phyloP scores from a whole-genome alignment of 257 asterid species.

The Petunia axillaris region DNA sequence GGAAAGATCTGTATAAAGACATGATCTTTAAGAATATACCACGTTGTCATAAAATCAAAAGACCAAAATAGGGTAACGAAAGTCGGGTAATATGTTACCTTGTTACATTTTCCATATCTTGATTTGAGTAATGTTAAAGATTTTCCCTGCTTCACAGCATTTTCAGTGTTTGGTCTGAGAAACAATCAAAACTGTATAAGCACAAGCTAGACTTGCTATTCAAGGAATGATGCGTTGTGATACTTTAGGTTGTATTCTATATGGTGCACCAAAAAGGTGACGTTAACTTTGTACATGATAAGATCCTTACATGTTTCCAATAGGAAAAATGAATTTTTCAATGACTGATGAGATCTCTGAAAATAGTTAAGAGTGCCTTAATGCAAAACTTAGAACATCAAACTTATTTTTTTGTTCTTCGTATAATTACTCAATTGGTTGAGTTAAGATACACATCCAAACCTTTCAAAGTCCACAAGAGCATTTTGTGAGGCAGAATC shows the following conservation, averaged over 20 bases:
- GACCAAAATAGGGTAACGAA: background rate
- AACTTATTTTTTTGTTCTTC: background rate
- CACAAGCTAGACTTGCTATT: slow-evolving; percentile 18
- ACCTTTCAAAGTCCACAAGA: slow-evolving; percentile 44
- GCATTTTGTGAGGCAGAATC: slow-evolving; percentile 29
- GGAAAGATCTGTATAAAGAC: slow-evolving; percentile 41
- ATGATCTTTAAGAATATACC: background rate
- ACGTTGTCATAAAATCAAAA: slow-evolving; percentile 8
- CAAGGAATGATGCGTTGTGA: background rate
- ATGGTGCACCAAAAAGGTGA: background rate
- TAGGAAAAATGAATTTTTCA: background rate
- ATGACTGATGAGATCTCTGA: background rate
- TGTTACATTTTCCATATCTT: slow-evolving; percentile 26
- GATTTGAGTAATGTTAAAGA: slow-evolving; percentile 30
- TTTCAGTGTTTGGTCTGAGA: slow-evolving; percentile 40
- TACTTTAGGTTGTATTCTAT: slow-evolving; percentile 12
- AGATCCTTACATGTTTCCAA: background rate
- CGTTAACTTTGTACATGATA: background rate
- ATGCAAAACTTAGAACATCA: background rate
- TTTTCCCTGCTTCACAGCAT: slow-evolving; percentile 36
- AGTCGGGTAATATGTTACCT: slow-evolving; percentile 34
- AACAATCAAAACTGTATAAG: slow-evolving; percentile 26
- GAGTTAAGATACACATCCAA: slow-evolving; percentile 21
- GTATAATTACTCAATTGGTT: background rate
- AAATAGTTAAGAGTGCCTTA: background rate